These are phyloP conservation scores for Aspergillus sp. DNA, from an alignment of 2,329 filamentous ascomycete genomes.

Conservation along the genomic window DNA sequence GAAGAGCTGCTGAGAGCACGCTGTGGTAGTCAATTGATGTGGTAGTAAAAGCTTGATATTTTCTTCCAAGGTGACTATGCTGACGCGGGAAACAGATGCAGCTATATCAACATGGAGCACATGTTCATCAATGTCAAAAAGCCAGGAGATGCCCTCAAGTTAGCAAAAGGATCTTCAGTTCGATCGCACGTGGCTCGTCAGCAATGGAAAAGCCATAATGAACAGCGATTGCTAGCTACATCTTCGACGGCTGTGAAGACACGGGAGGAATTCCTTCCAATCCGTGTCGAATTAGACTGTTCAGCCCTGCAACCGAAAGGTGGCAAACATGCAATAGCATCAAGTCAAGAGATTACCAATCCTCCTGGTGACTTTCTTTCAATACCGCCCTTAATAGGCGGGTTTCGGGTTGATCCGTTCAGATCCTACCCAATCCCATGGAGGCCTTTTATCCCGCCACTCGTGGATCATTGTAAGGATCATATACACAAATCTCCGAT, in stretches of 20 bases:
- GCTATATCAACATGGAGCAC: constrained; percentile 7
- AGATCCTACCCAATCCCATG: constrained; percentile 33
- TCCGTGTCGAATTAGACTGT: neutral
- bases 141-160: constrained; percentile 20
- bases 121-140: constrained; percentile 22
- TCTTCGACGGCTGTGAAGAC: neutral
- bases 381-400: constrained; percentile 16
- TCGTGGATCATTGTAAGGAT: constrained; percentile 31
- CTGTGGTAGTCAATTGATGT: no score
- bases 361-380: neutral
- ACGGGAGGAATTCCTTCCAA: neutral
- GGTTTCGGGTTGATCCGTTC: constrained; percentile 24
- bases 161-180: constrained; percentile 17
- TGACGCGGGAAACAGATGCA: no score
- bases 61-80: no score
- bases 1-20: no score
- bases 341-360: neutral
- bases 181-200: constrained; percentile 21
- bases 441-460: constrained; percentile 27
- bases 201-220: constrained; percentile 15
- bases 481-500: no score
- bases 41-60: no score
- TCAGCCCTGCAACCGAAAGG: neutral
- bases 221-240: constrained; percentile 2
- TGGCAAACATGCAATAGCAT: neutral